Evolutionary conservation across 2,329 filamentous ascomycete species (phyloP).

Genomic region (Apiospora sp.): DNA sequence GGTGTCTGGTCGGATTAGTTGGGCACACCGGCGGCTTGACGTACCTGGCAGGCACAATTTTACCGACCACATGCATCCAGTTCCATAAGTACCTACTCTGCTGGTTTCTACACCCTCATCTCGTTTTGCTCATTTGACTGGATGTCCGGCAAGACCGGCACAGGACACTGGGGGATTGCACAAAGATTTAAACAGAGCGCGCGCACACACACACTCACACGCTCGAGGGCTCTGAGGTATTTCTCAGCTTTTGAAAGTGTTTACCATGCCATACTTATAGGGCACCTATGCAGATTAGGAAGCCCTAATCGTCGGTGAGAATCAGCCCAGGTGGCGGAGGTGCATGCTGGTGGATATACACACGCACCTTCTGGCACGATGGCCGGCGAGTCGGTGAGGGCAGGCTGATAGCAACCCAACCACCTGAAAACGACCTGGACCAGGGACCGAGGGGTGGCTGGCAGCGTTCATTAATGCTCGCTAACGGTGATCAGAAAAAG

Average conservation of each 20-base stretch:
- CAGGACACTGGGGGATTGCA: background rate
- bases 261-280: background rate
- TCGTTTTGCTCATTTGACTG: background rate
- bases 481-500: constrained; percentile 1
- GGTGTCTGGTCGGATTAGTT: background rate
- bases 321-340: background rate
- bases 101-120: background rate
- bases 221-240: background rate
- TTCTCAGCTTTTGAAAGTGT: background rate
- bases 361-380: background rate
- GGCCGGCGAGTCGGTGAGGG: constrained; percentile 14
- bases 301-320: constrained; percentile 1
- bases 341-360: constrained; percentile 17
- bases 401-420: background rate
- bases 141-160: constrained; percentile 7
- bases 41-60: constrained; percentile 2
- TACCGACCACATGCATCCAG: constrained; percentile 17
- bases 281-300: background rate
- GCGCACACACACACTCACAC: background rate
- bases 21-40: constrained; percentile 6
- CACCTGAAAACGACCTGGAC: constrained; percentile 5
- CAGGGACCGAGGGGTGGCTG: background rate
- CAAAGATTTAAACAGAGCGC: background rate
- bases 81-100: background rate
- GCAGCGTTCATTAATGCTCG: background rate